A percentile compares a stretch with the other conserved stretches of the same genome.
Conservation (phyloP, 2,329 filamentous ascomycete species). For the Botryotinia narcissicola region DNA sequence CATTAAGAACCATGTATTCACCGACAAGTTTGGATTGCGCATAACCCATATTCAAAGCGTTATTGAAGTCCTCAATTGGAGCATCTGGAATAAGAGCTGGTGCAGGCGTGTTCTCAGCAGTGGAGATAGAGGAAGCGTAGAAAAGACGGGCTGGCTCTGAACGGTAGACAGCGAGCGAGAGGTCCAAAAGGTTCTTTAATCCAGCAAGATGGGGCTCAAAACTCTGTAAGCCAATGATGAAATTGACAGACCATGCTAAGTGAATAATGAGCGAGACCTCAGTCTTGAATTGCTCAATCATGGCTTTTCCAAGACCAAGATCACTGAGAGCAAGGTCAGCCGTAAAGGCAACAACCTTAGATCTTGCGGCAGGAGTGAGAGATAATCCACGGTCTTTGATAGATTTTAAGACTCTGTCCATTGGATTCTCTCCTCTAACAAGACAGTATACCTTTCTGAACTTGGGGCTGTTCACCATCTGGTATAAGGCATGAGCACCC, state of each 20-base stretch:
- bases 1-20: slow-evolving; percentile 45
- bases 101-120: slow-evolving; percentile 36
- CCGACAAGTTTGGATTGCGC: slow-evolving; percentile 49
- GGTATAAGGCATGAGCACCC: slow-evolving; percentile 57
- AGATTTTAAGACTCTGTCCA: slow-evolving; percentile 19
- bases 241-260: slow-evolving; percentile 22
- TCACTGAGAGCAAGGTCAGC: slow-evolving; percentile 12
- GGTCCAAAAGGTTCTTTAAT: slow-evolving; percentile 19
- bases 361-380: slow-evolving; percentile 1
- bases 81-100: slow-evolving; percentile 40
- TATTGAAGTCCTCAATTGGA: slow-evolving; percentile 25
- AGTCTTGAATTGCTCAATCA: slow-evolving; percentile 34
- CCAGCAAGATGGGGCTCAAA: slow-evolving; percentile 35
- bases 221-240: slow-evolving; percentile 18
- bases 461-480: slow-evolving; percentile 56
- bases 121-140: slow-evolving; percentile 43
- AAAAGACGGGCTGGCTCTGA: slow-evolving; percentile 36
- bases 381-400: slow-evolving; percentile 18
- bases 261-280: slow-evolving; percentile 37
- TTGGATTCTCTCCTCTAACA: slow-evolving; percentile 44
- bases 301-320: slow-evolving; percentile 26
- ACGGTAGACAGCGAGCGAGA: slow-evolving; percentile 30
- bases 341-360: slow-evolving; percentile 19
- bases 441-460: slow-evolving; percentile 53
- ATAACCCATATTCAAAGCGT: slow-evolving; percentile 50